These are phyloP conservation scores for Talaromyces sp. DNA, from an alignment of 2,329 filamentous ascomycete species.

Conservation along the genomic window DNA sequence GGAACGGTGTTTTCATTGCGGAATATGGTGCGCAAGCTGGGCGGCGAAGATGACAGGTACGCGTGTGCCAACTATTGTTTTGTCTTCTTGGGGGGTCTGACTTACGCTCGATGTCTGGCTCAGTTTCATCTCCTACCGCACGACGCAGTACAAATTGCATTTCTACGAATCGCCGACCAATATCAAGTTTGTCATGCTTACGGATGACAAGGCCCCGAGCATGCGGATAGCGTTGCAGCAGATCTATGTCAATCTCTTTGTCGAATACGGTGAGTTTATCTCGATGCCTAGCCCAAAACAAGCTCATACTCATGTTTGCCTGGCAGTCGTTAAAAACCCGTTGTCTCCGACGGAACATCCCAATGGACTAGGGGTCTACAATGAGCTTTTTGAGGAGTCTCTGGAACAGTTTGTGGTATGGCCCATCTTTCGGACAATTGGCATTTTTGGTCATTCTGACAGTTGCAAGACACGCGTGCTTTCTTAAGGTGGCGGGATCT, in stretches of 20 bases:
- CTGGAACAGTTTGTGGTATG: slow-evolving; percentile 46
- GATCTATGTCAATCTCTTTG: slow-evolving; percentile 97
- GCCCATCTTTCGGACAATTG: slow-evolving; percentile 12
- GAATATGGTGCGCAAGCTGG: slow-evolving; percentile 94
- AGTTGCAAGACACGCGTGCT: not conserved
- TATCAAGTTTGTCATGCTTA: slow-evolving; percentile 94
- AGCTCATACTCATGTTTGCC: not conserved
- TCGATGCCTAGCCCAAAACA: not conserved
- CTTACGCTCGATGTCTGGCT: not conserved
- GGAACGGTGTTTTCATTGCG: slow-evolving; percentile 93
- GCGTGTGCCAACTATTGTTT: slow-evolving; percentile 12
- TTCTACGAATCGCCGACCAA: slow-evolving; percentile 98
- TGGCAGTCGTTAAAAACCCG: slow-evolving; percentile 57
- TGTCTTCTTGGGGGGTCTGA: not conserved
- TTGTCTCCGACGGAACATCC: slow-evolving; percentile 58
- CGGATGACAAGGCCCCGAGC: slow-evolving; percentile 80
- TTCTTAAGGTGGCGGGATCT: not conserved
- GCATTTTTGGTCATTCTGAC: not conserved
- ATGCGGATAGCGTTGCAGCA: slow-evolving; percentile 94
- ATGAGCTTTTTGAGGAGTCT: slow-evolving; percentile 60
- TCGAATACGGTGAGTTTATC: slow-evolving; percentile 69
- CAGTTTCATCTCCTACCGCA: slow-evolving; percentile 89
- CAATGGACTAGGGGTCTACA: slow-evolving; percentile 57
- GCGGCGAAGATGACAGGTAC: slow-evolving; percentile 77
- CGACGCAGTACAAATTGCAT: slow-evolving; percentile 93